Conservation (phyloP, 345 rosid species). For the Toxicodendron radicans region DNA sequence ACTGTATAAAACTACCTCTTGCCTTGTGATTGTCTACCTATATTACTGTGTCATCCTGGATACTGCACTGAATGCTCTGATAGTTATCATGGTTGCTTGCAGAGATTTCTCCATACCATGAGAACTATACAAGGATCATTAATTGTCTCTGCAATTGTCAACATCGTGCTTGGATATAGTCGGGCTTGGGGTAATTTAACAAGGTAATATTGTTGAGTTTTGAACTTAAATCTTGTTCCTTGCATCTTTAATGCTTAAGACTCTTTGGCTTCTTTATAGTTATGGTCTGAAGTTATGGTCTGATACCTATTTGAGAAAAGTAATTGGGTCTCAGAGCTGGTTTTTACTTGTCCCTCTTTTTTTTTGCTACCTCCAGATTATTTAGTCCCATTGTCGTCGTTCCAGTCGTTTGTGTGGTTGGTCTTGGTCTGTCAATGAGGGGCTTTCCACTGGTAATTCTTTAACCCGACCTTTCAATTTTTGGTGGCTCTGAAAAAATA, state of each 20-base stretch:
- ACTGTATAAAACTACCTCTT: neutral
- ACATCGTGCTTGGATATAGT: slow-evolving; percentile 78
- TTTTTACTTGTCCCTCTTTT: neutral
- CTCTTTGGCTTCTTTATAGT: no score
- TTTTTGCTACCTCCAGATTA: slow-evolving; percentile 37
- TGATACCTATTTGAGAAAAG: neutral
- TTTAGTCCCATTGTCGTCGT: slow-evolving; percentile 74
- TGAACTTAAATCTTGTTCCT: neutral
- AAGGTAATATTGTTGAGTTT: slow-evolving; percentile 41
- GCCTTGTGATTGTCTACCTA: neutral
- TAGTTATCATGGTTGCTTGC: slow-evolving; percentile 28
- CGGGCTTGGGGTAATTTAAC: slow-evolving; percentile 72
- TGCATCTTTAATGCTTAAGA: neutral
- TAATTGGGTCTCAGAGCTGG: neutral
- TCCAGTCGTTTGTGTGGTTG: slow-evolving; percentile 72
- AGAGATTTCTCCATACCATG: slow-evolving; percentile 74
- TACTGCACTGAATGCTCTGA: neutral
- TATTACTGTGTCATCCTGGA: neutral
- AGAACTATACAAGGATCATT: slow-evolving; percentile 93
- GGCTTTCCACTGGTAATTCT: slow-evolving; percentile 90
- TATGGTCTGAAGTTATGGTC: neutral
- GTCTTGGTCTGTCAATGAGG: slow-evolving; percentile 84
- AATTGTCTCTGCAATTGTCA: slow-evolving; percentile 80
- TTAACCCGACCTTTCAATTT: neutral
- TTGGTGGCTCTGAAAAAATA: slow-evolving; percentile 1